Evolutionary conservation across 2,329 filamentous ascomycete genomes (phyloP), one percentile per base, ranked within the genome.

Genomic region (Sporothrix protearum): DNA sequence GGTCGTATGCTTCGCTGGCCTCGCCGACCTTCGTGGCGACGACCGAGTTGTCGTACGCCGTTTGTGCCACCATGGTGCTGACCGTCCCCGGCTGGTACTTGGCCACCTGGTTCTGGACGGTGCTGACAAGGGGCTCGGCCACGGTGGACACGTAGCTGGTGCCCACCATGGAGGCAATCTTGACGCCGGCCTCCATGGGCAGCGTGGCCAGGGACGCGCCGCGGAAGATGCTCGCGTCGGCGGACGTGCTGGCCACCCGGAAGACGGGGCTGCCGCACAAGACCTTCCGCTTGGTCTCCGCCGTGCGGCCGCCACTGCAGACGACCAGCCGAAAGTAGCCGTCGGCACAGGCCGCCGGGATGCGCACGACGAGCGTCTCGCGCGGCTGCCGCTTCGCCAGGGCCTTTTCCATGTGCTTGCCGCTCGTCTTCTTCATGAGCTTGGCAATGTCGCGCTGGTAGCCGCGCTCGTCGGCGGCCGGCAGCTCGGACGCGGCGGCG

Each of bases 301-400:
- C 2, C 77, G 75, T 1, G 75, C 73, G 7, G 0, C 80, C 78
- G 0, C 83, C 86, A 0, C 82, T 79, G 73, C 89, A 91, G 9
- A 92, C 81, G 0, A 92, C 86, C 4, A 92, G 80, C 12, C 90
- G 87, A 71, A 91, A 89, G 76, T 92, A 92, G 0, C 90, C 90
- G 77, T 92, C 90, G 0, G 82, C 82, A 0, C 87, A 87, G 0
- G 86, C 82, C 0, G 87, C 86, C 0, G 90, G 90, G 59, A 92
- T 88, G 3, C 89, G 84, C 6, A 91, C 81, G 1, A 92, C 81
- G 36, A 86, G 85, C 0, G 90, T 92, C 78, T 92, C 89, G 1
- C 89, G 83, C 0, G 88, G 79, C 0, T 81, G 70, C 14, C 73
- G 72, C 71, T 91, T 89, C 1, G 80, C 82, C 71, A 79, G 80